A percentile compares a stretch with the other conserved stretches of the same genome.
Evolutionary conservation across 495 filamentous ascomycete species (phyloP).

Genomic region (Hyaloscypha bicolor): DNA sequence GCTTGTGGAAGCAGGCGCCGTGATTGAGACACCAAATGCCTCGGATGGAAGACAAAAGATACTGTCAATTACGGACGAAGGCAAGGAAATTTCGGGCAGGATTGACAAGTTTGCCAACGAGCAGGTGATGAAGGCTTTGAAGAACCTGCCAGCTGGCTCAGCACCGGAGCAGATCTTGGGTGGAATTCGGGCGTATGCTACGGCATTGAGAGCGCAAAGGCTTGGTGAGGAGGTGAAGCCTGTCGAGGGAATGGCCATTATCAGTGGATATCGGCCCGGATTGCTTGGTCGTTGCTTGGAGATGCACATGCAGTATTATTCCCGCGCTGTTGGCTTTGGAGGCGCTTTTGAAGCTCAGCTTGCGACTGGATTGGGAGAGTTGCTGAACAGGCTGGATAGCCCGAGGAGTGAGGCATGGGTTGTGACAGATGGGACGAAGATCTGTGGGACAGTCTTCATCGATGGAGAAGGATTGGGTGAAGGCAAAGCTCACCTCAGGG

Average conservation of each 20-base stretch:
- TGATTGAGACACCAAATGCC: background rate
- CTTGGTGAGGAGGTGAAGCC: background rate
- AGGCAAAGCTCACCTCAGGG: conserved; percentile 30
- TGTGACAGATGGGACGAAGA: conserved; percentile 31
- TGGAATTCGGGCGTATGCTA: conserved; percentile 31
- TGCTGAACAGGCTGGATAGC: conserved; percentile 30
- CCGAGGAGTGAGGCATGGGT: conserved; percentile 35
- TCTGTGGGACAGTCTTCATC: conserved; percentile 37
- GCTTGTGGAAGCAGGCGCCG: conserved; percentile 19
- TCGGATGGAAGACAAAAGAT: background rate
- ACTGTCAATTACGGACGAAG: conserved; percentile 23
- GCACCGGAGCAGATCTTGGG: conserved; percentile 20
- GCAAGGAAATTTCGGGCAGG: conserved; percentile 17
- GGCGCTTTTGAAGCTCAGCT: conserved; percentile 31
- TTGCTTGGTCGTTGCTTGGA: conserved; percentile 36
- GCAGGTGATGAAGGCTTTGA: conserved; percentile 30
- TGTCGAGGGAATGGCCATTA: conserved; percentile 21
- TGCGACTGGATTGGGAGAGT: conserved; percentile 12
- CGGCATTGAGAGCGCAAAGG: conserved; percentile 22
- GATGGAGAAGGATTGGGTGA: conserved; percentile 31
- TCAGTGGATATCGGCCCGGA: conserved; percentile 37
- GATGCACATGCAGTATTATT: conserved; percentile 38
- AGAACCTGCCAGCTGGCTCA: conserved; percentile 8
- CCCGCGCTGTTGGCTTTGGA: conserved; percentile 28
- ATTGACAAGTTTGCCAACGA: conserved; percentile 29